These are phyloP conservation scores for Ramularia endophylla DNA, from an alignment of 2,329 filamentous ascomycete species.

Conservation along the genomic window DNA sequence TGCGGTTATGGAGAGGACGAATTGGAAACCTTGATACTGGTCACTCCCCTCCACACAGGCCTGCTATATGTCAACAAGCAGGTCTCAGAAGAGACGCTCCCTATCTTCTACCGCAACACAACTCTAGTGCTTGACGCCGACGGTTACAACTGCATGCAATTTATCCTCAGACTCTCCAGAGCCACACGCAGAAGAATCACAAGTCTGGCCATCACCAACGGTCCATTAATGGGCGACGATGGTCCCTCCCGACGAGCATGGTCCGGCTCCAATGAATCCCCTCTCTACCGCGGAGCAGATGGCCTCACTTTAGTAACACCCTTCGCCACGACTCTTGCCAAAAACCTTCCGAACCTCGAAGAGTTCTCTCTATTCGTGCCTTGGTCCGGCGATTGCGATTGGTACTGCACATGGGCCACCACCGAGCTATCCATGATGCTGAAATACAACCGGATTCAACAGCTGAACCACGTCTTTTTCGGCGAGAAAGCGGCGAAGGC, in stretches of 20 bases:
- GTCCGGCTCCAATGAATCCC: not conserved
- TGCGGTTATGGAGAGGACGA: not conserved
- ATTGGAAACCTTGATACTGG: not conserved
- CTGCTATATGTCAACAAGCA: not conserved
- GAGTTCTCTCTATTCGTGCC: not conserved
- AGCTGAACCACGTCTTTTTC: slow-evolving; percentile 4
- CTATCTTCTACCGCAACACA: not conserved
- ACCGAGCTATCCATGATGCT: slow-evolving; percentile 3
- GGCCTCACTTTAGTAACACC: not conserved
- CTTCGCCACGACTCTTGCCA: not conserved
- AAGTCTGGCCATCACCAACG: not conserved
- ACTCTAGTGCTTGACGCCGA: not conserved
- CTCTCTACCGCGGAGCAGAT: not conserved
- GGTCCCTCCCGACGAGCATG: not conserved
- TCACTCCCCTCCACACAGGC: not conserved
- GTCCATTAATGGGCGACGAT: not conserved
- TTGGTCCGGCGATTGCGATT: not conserved
- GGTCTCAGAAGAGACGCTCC: not conserved
- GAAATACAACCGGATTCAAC: slow-evolving; percentile 3
- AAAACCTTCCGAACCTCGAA: not conserved
- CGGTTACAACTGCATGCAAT: not conserved
- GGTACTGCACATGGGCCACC: not conserved
- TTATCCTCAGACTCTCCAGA: not conserved
- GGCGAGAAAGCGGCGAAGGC: not conserved
- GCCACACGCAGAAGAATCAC: not conserved